Evolutionary conservation across 2,329 filamentous ascomycete species (phyloP), one percentile per base, ranked within the genome.

Genomic region (Diaporthe destruens): DNA sequence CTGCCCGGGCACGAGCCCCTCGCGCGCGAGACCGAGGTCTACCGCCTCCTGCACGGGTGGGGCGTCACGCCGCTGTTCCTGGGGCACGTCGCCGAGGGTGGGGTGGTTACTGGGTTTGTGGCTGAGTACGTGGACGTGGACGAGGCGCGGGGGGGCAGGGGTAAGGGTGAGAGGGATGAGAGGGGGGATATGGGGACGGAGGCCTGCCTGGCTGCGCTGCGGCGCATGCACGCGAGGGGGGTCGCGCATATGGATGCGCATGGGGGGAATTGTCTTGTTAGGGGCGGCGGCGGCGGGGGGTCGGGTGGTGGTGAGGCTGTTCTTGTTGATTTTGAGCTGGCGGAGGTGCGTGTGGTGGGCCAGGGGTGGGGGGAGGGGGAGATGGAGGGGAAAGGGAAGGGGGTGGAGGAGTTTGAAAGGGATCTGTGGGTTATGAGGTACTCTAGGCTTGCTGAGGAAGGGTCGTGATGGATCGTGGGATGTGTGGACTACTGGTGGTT

Each of bases 301-400:
- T 68, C 74, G n/a, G n/a, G n/a, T n/a, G n/a, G n/a, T n/a, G n/a
- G n/a, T n/a, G n/a, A n/a, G n/a, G 74, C 76, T 12, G 72, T 71
- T 11, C 34, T 77, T 3, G 39, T 77, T 3, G 76, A 77, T 25
- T 77, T 77, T 61, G 76, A 77, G 72, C 59, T 77, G 23, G 70
- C 74, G 0, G 34, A 69, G 14, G n/a, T n/a, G n/a, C n/a, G n/a
- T n/a, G n/a, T n/a, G n/a, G n/a, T n/a, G n/a, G n/a, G n/a, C n/a
- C n/a, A n/a, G n/a, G n/a, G n/a, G n/a, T n/a, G n/a, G n/a, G n/a
- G n/a, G n/a, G n/a, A n/a, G n/a, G n/a, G n/a, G n/a, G n/a, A n/a
- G n/a, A n/a, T n/a, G n/a, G n/a, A n/a, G n/a, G n/a, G n/a, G n/a
- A n/a, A n/a, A n/a, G n/a, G n/a, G n/a, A n/a, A n/a, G n/a, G n/a